Evolutionary conservation across 441 rosid genomes (phyloP).

Genomic region (Erysimum cheiri): DNA sequence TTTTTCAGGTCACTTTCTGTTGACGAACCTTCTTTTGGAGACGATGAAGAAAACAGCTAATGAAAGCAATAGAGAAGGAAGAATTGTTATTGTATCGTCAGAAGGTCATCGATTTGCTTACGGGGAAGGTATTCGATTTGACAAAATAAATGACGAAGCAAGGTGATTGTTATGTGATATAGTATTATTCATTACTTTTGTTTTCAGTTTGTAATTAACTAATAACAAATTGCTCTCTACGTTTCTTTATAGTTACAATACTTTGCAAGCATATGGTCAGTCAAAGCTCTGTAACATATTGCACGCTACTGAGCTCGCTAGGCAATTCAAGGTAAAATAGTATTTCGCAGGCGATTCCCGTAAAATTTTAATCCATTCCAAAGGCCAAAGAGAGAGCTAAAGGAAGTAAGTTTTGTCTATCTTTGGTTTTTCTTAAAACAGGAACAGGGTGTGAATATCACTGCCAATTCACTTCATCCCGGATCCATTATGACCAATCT

Average conservation of each 20-base stretch:
- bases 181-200: conserved; percentile 8
- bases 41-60: conserved; percentile 61
- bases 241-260: conserved; percentile 47
- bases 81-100: conserved; percentile 66
- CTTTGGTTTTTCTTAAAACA: conserved; percentile 33
- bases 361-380: neutral
- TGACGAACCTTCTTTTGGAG: conserved; percentile 61
- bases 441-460: conserved; percentile 69
- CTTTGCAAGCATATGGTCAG: conserved; percentile 59
- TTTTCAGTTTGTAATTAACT: neutral
- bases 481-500: conserved; percentile 73
- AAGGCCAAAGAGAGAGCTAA: conserved; percentile 11
- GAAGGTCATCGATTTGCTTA: conserved; percentile 53
- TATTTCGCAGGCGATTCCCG: neutral
- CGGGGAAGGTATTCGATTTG: conserved; percentile 56
- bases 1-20: conserved; percentile 62
- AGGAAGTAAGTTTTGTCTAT: neutral
- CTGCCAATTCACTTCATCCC: conserved; percentile 81
- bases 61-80: conserved; percentile 59
- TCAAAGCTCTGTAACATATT: conserved; percentile 70
- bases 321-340: conserved; percentile 54
- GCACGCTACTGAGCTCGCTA: conserved; percentile 65
- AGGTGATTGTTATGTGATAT: conserved; percentile 47
- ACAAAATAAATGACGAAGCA: conserved; percentile 58
- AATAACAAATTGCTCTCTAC: neutral